These are phyloP conservation scores for Leccinum olivaceoglutinosum DNA, from an alignment of 1,284 basidiomycete species.

Conservation along the genomic window DNA sequence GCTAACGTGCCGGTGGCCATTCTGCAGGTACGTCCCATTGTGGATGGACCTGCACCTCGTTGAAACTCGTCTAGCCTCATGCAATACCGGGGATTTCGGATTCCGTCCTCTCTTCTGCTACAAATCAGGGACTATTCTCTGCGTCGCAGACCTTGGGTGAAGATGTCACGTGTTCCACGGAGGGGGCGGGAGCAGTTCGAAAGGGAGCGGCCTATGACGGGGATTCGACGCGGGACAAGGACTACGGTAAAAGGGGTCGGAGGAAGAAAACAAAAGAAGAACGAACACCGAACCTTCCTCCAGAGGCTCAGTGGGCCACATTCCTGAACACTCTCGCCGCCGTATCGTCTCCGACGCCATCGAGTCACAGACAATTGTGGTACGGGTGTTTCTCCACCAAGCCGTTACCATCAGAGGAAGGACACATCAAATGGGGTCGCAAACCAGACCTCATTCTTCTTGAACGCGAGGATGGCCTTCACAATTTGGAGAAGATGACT, in stretches of 20 bases:
- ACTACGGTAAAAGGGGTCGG: not conserved
- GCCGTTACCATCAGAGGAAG: not conserved
- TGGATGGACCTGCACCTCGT: too few species aligned
- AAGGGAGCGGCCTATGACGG: not conserved
- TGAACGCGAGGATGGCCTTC: not conserved
- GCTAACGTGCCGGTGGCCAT: too few species aligned
- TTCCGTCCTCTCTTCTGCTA: too few species aligned
- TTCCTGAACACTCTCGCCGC: too few species aligned
- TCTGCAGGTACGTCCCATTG: too few species aligned
- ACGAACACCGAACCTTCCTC: not conserved
- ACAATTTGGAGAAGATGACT: not conserved
- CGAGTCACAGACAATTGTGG: not conserved
- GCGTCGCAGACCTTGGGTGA: too few species aligned
- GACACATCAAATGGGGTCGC: not conserved
- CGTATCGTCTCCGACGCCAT: not conserved
- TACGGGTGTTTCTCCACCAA: not conserved
- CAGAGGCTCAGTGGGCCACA: too few species aligned
- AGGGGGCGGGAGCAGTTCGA: not conserved
- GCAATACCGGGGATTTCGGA: too few species aligned
- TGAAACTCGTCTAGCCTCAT: too few species aligned
- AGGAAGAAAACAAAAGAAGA: not conserved
- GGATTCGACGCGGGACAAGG: not conserved
- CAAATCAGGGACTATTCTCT: too few species aligned
- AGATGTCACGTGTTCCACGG: not conserved
- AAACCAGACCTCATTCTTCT: not conserved